Percentiles rank a stretch among this genome's conserved stretches.
phyloP scores from a whole-genome alignment of 345 rosid species.

The rapeseed (Brassica napus) region Da-Ae NC_063442.1:1755501-1756000 shows the following conservation, averaged over 20 bases:
- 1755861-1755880: constrained; percentile 25
- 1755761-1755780: constrained; percentile 99
- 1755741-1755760: constrained; percentile 77
- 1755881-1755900: constrained; percentile 27
- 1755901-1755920: constrained; percentile 17
- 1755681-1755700: constrained; percentile 97
- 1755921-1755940: neutral
- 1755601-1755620: constrained; percentile 73
- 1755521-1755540: neutral
- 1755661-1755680: constrained; percentile 94
- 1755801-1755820: constrained; percentile 85
- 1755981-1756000: constrained; percentile 33
- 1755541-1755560: neutral
- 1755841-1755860: constrained; percentile 3
- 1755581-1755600: constrained; percentile 61
- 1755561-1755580: neutral
- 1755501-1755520: neutral
- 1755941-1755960: constrained; percentile 14
- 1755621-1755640: constrained; percentile 46
- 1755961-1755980: constrained; percentile 27
- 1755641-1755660: constrained; percentile 68
- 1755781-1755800: constrained; percentile 93
- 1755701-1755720: constrained; percentile 74
- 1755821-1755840: constrained; percentile 44
- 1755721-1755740: constrained; percentile 82